Base-by-base conservation (phyloP, 1,284 basidiomycete species). In the Takashimella tepidaria region DNA sequence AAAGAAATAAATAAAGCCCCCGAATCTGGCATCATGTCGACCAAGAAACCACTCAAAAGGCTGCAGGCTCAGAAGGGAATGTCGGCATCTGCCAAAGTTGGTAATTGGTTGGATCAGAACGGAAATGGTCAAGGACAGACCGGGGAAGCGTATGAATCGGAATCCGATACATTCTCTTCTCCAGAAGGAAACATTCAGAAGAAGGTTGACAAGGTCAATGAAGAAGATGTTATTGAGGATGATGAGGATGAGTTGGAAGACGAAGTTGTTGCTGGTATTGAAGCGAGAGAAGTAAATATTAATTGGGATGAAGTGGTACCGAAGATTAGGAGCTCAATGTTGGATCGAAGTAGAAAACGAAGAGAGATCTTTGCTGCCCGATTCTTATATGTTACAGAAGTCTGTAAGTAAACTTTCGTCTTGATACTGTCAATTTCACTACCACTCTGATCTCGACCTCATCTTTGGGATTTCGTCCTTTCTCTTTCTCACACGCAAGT, bases 81-180 rank as follows among this genome's bases (percentile, higher is more conserved):
- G 69, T 57, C 70, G 40, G 49, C 72, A 16, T 63, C 61, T 44
- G 61, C 57, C 26, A 76, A 76, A 60, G 73, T 76, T 59, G 73
- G 73, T 45, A 67, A 69, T 50, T 76, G 74, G 74, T 64, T 74
- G 12, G 66, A 68, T 51, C 62, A 67, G 23, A 65, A 58, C 49
- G 53, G 54, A 44, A 21, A 50, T 49, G 56, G 51, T 21, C 56
- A 56, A 42, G 45, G 42, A 19, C 55, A 54, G 42, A 49, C 52
- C n/a, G 58, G 26, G 47, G 68, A 68, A 56, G 68, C 69, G n/a
- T 69, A 70, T 55, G 69, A 70, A 22, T 71, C 70, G 11, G 58
- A 61, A 45, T 66, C 66, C 20, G 64, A 56, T n/a, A 44, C 52
- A 12, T 41, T 22, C 11, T 22, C 57, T 11, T 47, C 47, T 21